phyloP scores from a whole-genome alignment of 345 rosid genomes.

The Populus simonii region DNA sequence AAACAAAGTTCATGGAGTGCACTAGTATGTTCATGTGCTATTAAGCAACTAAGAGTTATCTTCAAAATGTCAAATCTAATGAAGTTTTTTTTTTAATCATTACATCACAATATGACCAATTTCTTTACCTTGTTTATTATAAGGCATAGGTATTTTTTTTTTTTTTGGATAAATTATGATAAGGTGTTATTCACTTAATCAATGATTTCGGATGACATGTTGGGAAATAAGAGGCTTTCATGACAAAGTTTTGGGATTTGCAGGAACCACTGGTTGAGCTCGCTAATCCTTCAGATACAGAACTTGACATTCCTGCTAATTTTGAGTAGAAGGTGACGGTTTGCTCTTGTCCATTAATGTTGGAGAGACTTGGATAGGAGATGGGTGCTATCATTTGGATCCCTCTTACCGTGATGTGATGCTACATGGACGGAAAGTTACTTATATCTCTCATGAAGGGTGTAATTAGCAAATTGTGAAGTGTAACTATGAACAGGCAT shows the following conservation, averaged over 20 bases:
- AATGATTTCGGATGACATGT: neutral
- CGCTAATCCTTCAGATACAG: constrained; percentile 61
- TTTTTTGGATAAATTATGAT: too few species aligned
- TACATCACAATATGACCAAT: too few species aligned
- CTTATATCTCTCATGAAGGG: constrained; percentile 12
- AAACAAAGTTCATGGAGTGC: too few species aligned
- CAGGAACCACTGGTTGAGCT: constrained; percentile 66
- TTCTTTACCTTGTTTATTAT: too few species aligned
- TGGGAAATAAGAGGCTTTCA: constrained; percentile 7
- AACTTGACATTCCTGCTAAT: constrained; percentile 48
- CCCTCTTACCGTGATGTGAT: constrained; percentile 2
- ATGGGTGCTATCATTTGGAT: neutral
- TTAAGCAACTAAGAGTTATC: too few species aligned
- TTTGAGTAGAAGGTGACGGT: constrained; percentile 44
- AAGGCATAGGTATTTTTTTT: too few species aligned
- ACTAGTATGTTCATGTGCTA: too few species aligned
- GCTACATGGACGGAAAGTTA: constrained; percentile 11
- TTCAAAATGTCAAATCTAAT: too few species aligned
- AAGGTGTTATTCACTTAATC: too few species aligned
- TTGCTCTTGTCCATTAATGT: constrained; percentile 7
- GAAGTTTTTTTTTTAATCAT: too few species aligned
- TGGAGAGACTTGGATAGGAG: neutral
- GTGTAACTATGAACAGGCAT: constrained; percentile 23
- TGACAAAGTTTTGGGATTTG: constrained; percentile 22
- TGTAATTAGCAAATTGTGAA: constrained; percentile 20